phyloP scores from a whole-genome alignment of 768 basidiomycete genomes.

The Macrolepiota albuminosa region DNA sequence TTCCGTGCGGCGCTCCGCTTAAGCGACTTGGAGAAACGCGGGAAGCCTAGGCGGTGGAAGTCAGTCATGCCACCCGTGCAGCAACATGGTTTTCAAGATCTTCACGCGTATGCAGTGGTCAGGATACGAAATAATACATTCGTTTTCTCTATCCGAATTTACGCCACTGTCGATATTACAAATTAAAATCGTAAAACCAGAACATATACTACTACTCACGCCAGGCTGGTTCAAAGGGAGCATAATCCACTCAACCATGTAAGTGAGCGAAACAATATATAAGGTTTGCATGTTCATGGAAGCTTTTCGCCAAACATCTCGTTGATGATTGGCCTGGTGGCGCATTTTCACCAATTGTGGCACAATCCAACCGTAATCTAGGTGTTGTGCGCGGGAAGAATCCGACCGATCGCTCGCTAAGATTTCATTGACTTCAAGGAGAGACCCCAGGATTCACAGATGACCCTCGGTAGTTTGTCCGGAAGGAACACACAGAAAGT shows the following conservation, averaged over 20 bases:
- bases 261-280: neutral
- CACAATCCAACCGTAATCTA: neutral
- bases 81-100: neutral
- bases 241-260: neutral
- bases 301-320: conserved; percentile 1
- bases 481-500: neutral
- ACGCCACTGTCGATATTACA: neutral
- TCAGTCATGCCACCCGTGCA: no score
- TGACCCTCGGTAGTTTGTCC: neutral
- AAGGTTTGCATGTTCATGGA: neutral
- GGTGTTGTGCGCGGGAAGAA: conserved; percentile 1
- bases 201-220: neutral
- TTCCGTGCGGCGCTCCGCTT: neutral
- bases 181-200: neutral
- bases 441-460: conserved; percentile 1
- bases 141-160: neutral
- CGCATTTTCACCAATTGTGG: neutral
- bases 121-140: neutral
- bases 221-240: neutral
- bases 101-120: neutral
- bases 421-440: neutral
- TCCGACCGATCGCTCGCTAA: neutral
- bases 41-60: neutral
- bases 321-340: conserved; percentile 4
- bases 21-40: neutral